phyloP scores from a whole-genome alignment of 2,329 filamentous ascomycete genomes.

The Pseudocercospora musae region DNA sequence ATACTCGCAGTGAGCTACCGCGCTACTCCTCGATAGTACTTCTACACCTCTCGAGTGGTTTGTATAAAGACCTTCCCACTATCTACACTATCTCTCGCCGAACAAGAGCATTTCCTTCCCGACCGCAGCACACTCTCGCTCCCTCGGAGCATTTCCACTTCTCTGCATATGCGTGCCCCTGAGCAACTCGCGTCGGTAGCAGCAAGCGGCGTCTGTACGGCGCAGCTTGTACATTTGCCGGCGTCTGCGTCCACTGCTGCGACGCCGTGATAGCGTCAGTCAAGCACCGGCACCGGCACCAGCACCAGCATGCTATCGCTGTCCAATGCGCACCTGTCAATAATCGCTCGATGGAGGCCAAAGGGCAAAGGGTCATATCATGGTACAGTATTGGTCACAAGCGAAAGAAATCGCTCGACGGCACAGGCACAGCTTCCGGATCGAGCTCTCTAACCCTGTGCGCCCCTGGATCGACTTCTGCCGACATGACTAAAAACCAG shows the following conservation, averaged over 20 bases:
- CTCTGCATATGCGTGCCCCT: not conserved
- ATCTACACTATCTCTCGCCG: not conserved
- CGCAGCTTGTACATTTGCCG: not conserved
- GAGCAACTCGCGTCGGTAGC: not conserved
- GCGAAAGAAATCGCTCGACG: not conserved
- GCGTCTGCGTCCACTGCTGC: not conserved
- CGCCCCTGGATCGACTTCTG: not conserved
- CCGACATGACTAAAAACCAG: not conserved
- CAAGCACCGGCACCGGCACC: too few relatives aligned
- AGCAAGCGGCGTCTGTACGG: not conserved
- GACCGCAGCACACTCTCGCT: not conserved
- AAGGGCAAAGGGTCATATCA: too few relatives aligned
- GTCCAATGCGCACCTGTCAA: not conserved
- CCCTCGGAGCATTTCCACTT: not conserved
- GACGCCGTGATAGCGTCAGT: not conserved
- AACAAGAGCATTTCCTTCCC: not conserved
- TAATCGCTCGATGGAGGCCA: not conserved
- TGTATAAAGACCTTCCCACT: not conserved
- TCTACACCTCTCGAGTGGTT: not conserved
- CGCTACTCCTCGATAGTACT: not conserved
- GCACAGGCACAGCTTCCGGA: not conserved
- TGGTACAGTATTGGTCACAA: too few relatives aligned
- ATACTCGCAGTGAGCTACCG: too few relatives aligned
- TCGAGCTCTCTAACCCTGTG: not conserved
- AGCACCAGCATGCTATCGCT: not conserved